phyloP scores from a whole-genome alignment of 345 rosid genomes.

The Raphanus sativus region DNA sequence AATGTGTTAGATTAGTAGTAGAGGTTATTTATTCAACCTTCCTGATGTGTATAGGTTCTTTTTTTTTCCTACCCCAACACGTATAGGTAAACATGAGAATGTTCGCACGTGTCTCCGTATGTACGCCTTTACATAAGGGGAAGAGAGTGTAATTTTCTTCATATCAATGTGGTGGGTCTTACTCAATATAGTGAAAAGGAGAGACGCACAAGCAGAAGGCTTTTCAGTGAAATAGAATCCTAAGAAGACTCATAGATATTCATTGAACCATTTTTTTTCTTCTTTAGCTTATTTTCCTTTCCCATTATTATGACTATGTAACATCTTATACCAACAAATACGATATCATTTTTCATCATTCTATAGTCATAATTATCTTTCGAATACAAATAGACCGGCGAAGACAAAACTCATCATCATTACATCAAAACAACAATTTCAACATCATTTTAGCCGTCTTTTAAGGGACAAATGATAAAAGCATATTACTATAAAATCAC shows the following conservation, averaged over 20 bases:
- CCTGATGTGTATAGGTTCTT: not conserved
- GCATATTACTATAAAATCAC: conserved; percentile 21
- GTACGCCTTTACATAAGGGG: conserved; percentile 32
- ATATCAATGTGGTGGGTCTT: conserved; percentile 37
- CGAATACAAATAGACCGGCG: conserved; percentile 42
- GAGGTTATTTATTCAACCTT: conserved; percentile 30
- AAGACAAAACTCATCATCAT: conserved; percentile 33
- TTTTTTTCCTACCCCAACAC: conserved; percentile 35
- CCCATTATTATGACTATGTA: conserved; percentile 16
- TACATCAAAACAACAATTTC: conserved; percentile 34
- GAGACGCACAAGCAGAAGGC: conserved; percentile 41
- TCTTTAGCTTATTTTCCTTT: conserved; percentile 17
- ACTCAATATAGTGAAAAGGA: conserved; percentile 37
- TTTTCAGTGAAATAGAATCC: conserved; percentile 43
- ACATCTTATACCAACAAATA: conserved; percentile 36
- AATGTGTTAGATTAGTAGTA: conserved; percentile 15
- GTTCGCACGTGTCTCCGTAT: conserved; percentile 34
- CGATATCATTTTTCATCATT: conserved; percentile 24
- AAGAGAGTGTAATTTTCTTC: conserved; percentile 15
- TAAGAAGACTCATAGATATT: conserved; percentile 25
- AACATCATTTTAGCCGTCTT: conserved; percentile 42
- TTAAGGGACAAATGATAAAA: conserved; percentile 33
- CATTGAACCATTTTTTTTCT: conserved; percentile 22
- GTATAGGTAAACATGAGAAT: conserved; percentile 12
- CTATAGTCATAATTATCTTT: conserved; percentile 30